Percentiles rank a stretch among this genome's conserved stretches.
Conservation (phyloP, 768 basidiomycete species). For the Russula vinacea region DNA sequence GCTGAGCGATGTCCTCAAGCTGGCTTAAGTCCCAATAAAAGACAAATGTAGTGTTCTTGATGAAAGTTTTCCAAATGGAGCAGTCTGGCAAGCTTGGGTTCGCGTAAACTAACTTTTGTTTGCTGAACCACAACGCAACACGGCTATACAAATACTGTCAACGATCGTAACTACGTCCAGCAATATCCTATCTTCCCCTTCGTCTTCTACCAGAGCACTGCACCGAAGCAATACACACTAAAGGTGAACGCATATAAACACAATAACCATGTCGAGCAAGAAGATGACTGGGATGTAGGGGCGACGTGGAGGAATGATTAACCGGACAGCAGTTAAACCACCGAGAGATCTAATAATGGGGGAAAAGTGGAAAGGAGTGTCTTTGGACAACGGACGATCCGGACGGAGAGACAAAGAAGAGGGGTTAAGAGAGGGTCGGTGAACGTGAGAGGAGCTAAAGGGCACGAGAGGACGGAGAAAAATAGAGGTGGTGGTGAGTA, state of each 20-base stretch:
- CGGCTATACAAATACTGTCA: constrained; percentile 18
- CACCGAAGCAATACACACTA: constrained; percentile 23
- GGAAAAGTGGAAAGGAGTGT: constrained; percentile 20
- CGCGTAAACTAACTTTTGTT: background rate
- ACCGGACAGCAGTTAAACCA: constrained; percentile 10
- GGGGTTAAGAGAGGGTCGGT: background rate
- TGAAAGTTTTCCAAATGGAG: background rate
- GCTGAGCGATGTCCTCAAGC: constrained; percentile 75
- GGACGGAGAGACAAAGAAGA: background rate
- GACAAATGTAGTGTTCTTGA: background rate
- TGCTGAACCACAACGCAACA: constrained; percentile 11
- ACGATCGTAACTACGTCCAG: constrained; percentile 21
- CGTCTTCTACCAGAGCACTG: constrained; percentile 24
- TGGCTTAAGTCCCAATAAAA: constrained; percentile 32
- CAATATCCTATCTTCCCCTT: background rate
- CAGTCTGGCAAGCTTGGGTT: background rate
- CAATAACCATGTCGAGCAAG: constrained; percentile 25
- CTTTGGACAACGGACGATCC: background rate
- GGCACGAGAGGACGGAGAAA: background rate
- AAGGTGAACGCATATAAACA: constrained; percentile 24
- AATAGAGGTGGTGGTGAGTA: constrained; percentile 18
- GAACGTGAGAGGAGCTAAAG: background rate
- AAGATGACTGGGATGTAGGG: constrained; percentile 11
- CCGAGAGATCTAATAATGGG: constrained; percentile 12
- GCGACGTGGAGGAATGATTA: constrained; percentile 5